Evolutionary conservation across 2,329 filamentous ascomycete species (phyloP).

Genomic region (Geosmithia putterillii): DNA sequence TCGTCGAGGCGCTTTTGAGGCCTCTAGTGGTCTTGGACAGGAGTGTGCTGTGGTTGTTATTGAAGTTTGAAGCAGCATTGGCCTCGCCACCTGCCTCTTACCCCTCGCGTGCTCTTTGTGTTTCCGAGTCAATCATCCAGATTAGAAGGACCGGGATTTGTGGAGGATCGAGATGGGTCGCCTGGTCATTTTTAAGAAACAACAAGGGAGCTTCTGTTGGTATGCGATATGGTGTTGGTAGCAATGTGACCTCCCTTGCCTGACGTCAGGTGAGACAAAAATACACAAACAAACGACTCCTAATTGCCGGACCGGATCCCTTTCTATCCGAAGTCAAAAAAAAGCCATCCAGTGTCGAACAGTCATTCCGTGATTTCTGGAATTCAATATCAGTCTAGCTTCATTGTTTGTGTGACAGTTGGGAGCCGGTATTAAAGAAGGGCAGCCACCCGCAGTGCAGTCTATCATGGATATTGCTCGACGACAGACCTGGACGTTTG

Average conservation of each 20-base stretch:
- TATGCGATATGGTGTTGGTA: neutral
- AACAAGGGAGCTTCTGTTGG: neutral
- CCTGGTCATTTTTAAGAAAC: neutral
- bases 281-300: neutral
- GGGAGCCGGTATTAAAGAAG: neutral
- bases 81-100: too few relatives aligned
- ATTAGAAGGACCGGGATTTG: neutral
- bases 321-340: neutral
- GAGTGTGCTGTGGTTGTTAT: neutral
- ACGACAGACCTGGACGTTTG: too few relatives aligned
- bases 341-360: neutral
- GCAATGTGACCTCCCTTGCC: neutral
- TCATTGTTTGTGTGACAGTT: neutral
- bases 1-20: neutral
- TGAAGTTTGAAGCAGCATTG: too few relatives aligned
- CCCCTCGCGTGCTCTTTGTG: neutral
- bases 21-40: neutral
- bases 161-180: neutral
- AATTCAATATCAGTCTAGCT: neutral
- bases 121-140: neutral
- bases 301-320: neutral
- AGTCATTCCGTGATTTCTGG: neutral
- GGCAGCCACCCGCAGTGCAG: neutral
- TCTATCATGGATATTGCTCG: too few relatives aligned
- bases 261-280: neutral